Evolutionary conservation across 176 grass and related monocot species (phyloP), one percentile per base, ranked within the genome.

Genomic region (Oryza nivara): DNA sequence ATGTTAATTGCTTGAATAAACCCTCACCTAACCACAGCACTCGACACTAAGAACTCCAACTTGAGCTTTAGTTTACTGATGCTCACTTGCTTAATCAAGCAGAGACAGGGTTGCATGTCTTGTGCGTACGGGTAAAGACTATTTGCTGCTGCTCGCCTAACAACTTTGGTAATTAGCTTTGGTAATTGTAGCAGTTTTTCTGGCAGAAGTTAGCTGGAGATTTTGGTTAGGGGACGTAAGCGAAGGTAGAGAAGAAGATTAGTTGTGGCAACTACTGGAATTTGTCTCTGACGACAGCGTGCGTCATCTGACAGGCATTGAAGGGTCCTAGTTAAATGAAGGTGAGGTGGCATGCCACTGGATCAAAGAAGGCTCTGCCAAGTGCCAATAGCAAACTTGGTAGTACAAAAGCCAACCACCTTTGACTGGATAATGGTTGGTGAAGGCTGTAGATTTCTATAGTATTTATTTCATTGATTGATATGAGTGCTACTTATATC

Each of bases 51-150:
- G 7, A 61, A 6, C 58, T 63, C n/a, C 58, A 63, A 58, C 54
- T 63, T 63, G n/a, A 63, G 20, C 19, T 23, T 63, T 63, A 51
- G 35, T 23, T 49, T 52, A 32, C 12, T 17, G 32, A 36, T n/a
- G 44, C 13, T 36, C 38, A 44, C 40, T 60, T 9, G 61, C 38
- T 68, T 68, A 17, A 49, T 76, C 54, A 13, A 67, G 67, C 0
- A 65, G 46, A 66, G 72, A 82, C 88, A 83, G 67, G 6, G 58
- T 30, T 76, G 56, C 88, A 77, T 15, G 74, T 60, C 30, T 74
- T 63, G 17, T 36, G 79, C 60, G 36, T 67, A 26, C 36, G 20
- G 83, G 43, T 30, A 72, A 44, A 44, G 72, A 65, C 6, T 38
- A 7, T 15, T 49, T 43, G 73, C 73, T 41, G 82, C 46, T 56